Evolutionary conservation across 805 yeast species (phyloP).

Genomic region (Candida maltosa): DNA sequence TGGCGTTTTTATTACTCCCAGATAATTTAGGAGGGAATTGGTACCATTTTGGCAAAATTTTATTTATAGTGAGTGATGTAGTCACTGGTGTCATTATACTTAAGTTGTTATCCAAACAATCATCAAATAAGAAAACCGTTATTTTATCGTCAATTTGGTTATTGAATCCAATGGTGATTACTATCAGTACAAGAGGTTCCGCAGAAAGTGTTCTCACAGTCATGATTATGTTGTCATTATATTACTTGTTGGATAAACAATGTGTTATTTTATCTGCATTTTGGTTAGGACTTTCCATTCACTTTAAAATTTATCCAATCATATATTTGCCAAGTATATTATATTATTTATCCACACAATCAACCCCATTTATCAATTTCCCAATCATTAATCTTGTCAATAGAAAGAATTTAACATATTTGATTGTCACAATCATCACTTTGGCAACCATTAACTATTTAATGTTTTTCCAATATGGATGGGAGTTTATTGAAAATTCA

Average conservation of each 20-base stretch:
- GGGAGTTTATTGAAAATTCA: constrained; percentile 71
- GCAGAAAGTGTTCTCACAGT: constrained; percentile 88
- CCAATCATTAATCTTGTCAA: constrained; percentile 42
- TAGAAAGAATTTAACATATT: constrained; percentile 20
- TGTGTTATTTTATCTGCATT: constrained; percentile 33
- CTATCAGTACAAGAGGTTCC: constrained; percentile 90
- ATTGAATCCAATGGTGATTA: constrained; percentile 90
- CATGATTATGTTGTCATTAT: constrained; percentile 59
- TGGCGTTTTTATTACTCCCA: constrained; percentile 81
- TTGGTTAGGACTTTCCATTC: constrained; percentile 74
- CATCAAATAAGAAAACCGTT: constrained; percentile 26
- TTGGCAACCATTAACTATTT: constrained; percentile 45
- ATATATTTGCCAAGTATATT: constrained; percentile 78
- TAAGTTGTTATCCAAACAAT: constrained; percentile 35
- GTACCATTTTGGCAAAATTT: constrained; percentile 68
- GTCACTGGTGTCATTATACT: constrained; percentile 65
- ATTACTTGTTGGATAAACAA: constrained; percentile 34
- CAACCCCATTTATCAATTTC: constrained; percentile 16
- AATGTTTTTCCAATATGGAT: constrained; percentile 73
- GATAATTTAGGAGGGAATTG: constrained; percentile 44
- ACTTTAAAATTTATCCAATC: constrained; percentile 88
- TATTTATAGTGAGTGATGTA: constrained; percentile 77
- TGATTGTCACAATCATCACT: constrained; percentile 37
- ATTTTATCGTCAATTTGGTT: constrained; percentile 70
- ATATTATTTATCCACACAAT: constrained; percentile 33